Evolutionary conservation across 2,329 filamentous ascomycete genomes (phyloP), one percentile per base, ranked within the genome.

Genomic region (Cryphonectria parasitica): DNA sequence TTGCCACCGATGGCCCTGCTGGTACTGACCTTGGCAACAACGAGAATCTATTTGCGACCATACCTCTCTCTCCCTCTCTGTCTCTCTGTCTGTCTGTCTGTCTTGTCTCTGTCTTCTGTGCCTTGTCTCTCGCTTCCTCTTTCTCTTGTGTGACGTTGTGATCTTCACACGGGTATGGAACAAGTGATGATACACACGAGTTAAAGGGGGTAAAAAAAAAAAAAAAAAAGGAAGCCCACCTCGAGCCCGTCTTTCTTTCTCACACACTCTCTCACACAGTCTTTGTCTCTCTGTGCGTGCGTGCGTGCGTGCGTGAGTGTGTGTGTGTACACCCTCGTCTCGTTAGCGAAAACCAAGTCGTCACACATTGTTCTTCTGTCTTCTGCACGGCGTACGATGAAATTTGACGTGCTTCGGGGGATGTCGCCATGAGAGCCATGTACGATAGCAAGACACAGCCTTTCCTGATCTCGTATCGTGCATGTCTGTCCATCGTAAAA

Each of bases 121-220:
- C 31, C 17, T 36, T 60, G 15, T 34, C 25, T 31, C 25, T 60
- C 56, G 31, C 25, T 31, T 60, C 13, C 25, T 39, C 28, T 22
- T 41, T 39, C 36, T 39, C 36, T 39, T 10, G 36, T 39, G 22
- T 39, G 36, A 28, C 39, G n/a, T 45, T 19, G 22, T n/a, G 4
- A 25, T 41, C 25, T 39, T 43, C 36, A 28, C 36, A 28, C 25
- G 54, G 54, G 54, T 58, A 58, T 58, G 5, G 28, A 34, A 58
- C 28, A 58, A 58, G 54, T 58, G 34, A 58, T 58, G 25, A 58
- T 58, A 58, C 54, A 58, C 54, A 58, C 28, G 54, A 19, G 34
- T 34, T 34, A 34, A 4, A n/a, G n/a, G n/a, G n/a, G 54, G 31
- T 25, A n/a, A 52, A 22, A 31, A 15, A 8, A n/a, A 31, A 19